Evolutionary conservation across 257 asterid species (phyloP).

Genomic region (Prunella vulgaris): DNA sequence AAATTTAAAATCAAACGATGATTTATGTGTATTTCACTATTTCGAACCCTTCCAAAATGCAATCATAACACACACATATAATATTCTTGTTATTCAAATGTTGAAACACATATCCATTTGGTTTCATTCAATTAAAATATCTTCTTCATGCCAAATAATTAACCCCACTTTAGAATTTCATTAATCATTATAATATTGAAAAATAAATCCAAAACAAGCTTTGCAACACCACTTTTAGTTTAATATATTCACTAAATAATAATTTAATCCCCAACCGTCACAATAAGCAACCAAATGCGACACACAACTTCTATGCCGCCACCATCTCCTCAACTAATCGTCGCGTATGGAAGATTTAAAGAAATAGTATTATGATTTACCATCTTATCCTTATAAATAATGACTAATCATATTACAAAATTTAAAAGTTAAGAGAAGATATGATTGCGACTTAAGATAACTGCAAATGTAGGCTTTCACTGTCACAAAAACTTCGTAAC

Average conservation of each 20-base stretch:
- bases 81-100: background rate
- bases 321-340: background rate
- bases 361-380: background rate
- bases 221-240: background rate
- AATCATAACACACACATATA: background rate
- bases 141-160: background rate
- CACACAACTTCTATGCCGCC: slow-evolving; percentile 1
- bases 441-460: background rate
- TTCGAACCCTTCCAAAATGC: background rate
- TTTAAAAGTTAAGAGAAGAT: background rate
- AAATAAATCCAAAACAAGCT: slow-evolving; percentile 10
- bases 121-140: background rate
- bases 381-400: background rate
- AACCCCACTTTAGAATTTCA: too few relatives aligned
- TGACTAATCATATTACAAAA: background rate
- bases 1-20: too few relatives aligned
- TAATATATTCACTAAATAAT: background rate
- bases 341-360: background rate
- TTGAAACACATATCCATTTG: background rate
- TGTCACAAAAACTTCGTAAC: background rate
- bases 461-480: background rate
- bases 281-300: background rate
- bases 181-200: background rate
- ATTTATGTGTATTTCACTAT: too few relatives aligned
- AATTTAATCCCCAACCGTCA: background rate